Evolutionary conservation across 2,329 filamentous ascomycete genomes (phyloP), one percentile per base, ranked within the genome.

Genomic region (Coleophoma eucalyptorum): DNA sequence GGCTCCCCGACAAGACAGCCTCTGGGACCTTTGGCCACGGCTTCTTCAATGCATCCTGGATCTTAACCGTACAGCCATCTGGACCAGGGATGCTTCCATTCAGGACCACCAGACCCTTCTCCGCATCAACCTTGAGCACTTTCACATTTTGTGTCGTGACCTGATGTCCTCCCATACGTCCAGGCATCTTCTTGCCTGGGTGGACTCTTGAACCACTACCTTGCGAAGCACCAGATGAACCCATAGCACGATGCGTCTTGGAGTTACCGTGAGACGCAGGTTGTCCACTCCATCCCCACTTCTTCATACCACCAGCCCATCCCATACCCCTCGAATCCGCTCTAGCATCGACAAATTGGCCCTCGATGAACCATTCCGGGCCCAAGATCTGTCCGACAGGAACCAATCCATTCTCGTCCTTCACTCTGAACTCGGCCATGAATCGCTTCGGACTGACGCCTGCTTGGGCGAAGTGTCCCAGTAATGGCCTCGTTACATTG

Each of bases 301-400:
- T 81, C 83, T 99, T 99, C 94, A 99, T 99, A 59, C 90, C 94
- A 80, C 94, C 94, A 10, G 88, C 90, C 68, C 97, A 99, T 7
- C 94, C 94, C 81, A 90, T 93, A 48, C 94, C 94, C 66, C 89
- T 83, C 61, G 84, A 87, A 65, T 87, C 83, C 45, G 84, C 86
- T 63, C 86, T 80, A 49, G 90, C 85, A 73, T 99, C 94, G 53
- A 99, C 87, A 70, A 84, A 95, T 72, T 97, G 91, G 16, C 94
- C 94, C 65, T 86, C 81, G 62, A 86, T 79, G 73, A 97, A 97
- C 89, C 94, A 96, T 64, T 89, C 85, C n/a, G 94, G 90, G 55
- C 81, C 79, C 58, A 99, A 81, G 61, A 80, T 76, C 61, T 85
- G 76, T 40, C 94, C 94, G 20, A 97, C 79, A 20, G 83, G 80